Evolutionary conservation across 495 filamentous ascomycete species (phyloP).

Genomic region (Aspergillus nanangensis): DNA sequence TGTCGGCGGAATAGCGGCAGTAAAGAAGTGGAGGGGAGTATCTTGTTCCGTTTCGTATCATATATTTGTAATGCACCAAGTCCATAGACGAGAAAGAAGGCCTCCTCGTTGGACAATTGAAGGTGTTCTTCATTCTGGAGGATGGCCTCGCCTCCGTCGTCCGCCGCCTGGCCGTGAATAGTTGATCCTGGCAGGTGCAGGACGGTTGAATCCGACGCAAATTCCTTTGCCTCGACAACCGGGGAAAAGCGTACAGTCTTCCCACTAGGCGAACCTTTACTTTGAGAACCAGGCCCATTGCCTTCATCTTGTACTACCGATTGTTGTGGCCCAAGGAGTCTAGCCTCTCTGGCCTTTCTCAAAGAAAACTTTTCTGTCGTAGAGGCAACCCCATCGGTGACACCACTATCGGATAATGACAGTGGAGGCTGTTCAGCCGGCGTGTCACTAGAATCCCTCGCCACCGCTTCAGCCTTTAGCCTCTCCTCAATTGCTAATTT

Average conservation of each 20-base stretch:
- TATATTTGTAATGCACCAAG: constrained; percentile 72
- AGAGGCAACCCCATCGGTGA: constrained; percentile 14
- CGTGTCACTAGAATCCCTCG: constrained; percentile 21
- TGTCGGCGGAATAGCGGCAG: constrained; percentile 61
- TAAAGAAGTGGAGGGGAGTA: constrained; percentile 40
- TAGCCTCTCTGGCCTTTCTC: constrained; percentile 37
- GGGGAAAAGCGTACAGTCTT: constrained; percentile 66
- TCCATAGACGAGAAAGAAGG: constrained; percentile 83
- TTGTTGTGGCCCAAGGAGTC: constrained; percentile 21
- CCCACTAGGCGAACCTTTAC: constrained; percentile 23
- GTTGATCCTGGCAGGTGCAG: constrained; percentile 10
- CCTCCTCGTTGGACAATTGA: constrained; percentile 84
- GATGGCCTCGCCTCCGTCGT: constrained; percentile 16
- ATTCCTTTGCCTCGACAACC: constrained; percentile 52
- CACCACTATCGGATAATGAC: constrained; percentile 12
- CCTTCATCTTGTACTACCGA: constrained; percentile 15
- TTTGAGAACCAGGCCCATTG: neutral
- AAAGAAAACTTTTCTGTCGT: constrained; percentile 36
- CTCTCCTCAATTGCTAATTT: constrained; percentile 73
- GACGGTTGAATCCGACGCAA: constrained; percentile 43
- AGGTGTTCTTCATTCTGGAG: constrained; percentile 83
- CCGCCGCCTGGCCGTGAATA: constrained; percentile 22
- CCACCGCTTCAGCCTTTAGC: constrained; percentile 55
- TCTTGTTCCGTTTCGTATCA: constrained; percentile 44
- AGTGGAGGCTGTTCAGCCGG: constrained; percentile 7